A percentile compares a stretch with the other conserved stretches of the same genome.
phyloP scores from a whole-genome alignment of 2,329 filamentous ascomycete species.

The Penicillium sp. region DNA sequence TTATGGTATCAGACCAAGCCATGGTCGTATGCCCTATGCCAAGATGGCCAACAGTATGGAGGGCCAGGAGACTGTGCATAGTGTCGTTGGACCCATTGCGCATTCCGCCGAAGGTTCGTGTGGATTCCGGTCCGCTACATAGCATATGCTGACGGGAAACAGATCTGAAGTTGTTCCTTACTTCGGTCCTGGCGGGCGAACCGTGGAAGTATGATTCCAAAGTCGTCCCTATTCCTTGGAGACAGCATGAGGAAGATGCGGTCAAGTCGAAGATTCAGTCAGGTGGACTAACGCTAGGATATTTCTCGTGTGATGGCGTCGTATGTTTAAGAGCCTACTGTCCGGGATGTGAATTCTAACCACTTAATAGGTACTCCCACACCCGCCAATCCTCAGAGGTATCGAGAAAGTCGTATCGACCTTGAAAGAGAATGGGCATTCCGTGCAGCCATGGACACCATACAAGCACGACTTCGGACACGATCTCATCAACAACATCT shows the following conservation, averaged over 20 bases:
- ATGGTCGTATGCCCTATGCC: conserved; percentile 31
- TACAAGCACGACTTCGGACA: conserved; percentile 27
- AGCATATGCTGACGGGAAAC: neutral
- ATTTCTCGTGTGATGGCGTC: conserved; percentile 30
- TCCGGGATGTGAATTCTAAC: neutral
- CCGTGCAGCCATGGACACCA: conserved; percentile 29
- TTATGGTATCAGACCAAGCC: conserved; percentile 40
- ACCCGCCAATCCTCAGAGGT: conserved; percentile 36
- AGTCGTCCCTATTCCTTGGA: conserved; percentile 36
- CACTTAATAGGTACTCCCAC: conserved; percentile 28
- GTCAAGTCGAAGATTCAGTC: conserved; percentile 20
- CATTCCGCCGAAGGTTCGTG: conserved; percentile 23
- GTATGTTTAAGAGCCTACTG: conserved; percentile 15
- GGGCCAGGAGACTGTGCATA: conserved; percentile 32
- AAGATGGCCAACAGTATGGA: conserved; percentile 35
- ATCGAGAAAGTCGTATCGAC: conserved; percentile 25
- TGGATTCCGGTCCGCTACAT: neutral
- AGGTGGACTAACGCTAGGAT: conserved; percentile 29
- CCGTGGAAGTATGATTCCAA: conserved; percentile 38
- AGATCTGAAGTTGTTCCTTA: conserved; percentile 27
- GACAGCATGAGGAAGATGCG: conserved; percentile 22
- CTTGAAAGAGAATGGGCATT: conserved; percentile 27
- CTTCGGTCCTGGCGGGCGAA: conserved; percentile 29
- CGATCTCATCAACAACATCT: conserved; percentile 24
- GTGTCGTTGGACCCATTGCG: conserved; percentile 33